Conservation (phyloP, 2,329 filamentous ascomycete genomes). For the Colletotrichum sojae region DNA sequence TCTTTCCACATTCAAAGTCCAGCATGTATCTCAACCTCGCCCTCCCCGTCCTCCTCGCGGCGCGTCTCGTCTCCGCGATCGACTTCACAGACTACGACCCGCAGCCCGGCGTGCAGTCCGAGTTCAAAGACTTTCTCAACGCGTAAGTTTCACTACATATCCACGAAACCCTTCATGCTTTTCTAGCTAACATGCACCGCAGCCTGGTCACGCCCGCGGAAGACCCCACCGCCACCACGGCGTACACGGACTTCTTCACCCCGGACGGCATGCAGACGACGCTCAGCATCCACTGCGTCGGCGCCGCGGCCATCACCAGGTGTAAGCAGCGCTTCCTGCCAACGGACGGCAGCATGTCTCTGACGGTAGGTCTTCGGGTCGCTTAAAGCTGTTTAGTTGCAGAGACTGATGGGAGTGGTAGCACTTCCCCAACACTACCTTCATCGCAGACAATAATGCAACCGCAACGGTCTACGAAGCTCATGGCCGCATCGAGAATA, state of each 20-base stretch:
- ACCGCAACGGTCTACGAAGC: constrained; percentile 33
- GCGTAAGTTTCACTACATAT: not conserved
- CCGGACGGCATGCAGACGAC: constrained; percentile 37
- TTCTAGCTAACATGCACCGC: not conserved
- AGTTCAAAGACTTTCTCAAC: constrained; percentile 26
- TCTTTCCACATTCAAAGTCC: not conserved
- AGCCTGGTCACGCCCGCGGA: constrained; percentile 32
- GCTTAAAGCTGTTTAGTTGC: too few relatives aligned
- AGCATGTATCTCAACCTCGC: constrained; percentile 7
- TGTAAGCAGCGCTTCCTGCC: constrained; percentile 35
- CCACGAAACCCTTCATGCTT: not conserved
- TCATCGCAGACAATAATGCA: constrained; percentile 22
- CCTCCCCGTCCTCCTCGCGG: constrained; percentile 6
- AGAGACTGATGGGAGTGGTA: not conserved
- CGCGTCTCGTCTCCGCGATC: constrained; percentile 14
- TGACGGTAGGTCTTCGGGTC: constrained; percentile 12
- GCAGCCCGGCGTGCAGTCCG: constrained; percentile 24
- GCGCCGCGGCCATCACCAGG: constrained; percentile 26
- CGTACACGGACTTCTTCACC: constrained; percentile 36
- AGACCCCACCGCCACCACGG: constrained; percentile 34
- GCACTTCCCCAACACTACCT: constrained; percentile 36
- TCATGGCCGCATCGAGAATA: constrained; percentile 29
- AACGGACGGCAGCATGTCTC: constrained; percentile 29
- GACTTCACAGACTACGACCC: constrained; percentile 28
- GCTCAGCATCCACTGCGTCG: constrained; percentile 35